These are phyloP conservation scores for Fusarium succisae DNA, from an alignment of 2,329 filamentous ascomycete species.

Conservation along the genomic window DNA sequence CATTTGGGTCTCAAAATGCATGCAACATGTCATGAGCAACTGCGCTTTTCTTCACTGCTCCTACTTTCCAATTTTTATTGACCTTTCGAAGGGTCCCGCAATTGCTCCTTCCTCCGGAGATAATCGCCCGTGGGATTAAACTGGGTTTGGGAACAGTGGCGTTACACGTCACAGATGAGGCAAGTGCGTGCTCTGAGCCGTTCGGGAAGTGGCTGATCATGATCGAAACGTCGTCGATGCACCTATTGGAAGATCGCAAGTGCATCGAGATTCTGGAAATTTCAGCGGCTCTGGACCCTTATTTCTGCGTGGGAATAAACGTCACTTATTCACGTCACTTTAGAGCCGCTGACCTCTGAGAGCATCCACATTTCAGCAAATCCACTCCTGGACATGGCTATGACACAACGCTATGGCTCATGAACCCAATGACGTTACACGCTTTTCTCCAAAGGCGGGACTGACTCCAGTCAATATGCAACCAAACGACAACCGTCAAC, in stretches of 20 bases:
- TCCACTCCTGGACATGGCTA: constrained; percentile 28
- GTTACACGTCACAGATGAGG: constrained; percentile 29
- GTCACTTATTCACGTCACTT: constrained; percentile 26
- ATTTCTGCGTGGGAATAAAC: constrained; percentile 17
- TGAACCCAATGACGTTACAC: constrained; percentile 35
- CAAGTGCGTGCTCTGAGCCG: constrained; percentile 17
- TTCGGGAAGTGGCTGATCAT: constrained; percentile 22
- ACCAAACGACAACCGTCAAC: constrained; percentile 18
- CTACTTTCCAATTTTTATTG: neutral
- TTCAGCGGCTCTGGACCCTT: constrained; percentile 2
- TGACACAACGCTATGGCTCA: constrained; percentile 26
- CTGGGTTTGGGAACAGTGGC: constrained; percentile 27
- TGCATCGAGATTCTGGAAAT: constrained; percentile 31
- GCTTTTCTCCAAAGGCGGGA: constrained; percentile 22
- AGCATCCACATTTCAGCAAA: constrained; percentile 33
- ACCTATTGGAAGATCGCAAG: constrained; percentile 9
- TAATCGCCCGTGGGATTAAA: constrained; percentile 21
- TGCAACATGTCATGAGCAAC: constrained; percentile 7
- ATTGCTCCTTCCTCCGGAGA: constrained; percentile 18
- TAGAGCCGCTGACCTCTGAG: constrained; percentile 11
- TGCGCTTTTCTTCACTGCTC: neutral
- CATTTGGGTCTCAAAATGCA: neutral
- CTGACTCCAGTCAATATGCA: constrained; percentile 32
- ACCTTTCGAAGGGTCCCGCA: neutral
- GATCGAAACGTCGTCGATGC: constrained; percentile 2